phyloP scores from a whole-genome alignment of 1,284 basidiomycete species.

The Tilletia indica region DNA sequence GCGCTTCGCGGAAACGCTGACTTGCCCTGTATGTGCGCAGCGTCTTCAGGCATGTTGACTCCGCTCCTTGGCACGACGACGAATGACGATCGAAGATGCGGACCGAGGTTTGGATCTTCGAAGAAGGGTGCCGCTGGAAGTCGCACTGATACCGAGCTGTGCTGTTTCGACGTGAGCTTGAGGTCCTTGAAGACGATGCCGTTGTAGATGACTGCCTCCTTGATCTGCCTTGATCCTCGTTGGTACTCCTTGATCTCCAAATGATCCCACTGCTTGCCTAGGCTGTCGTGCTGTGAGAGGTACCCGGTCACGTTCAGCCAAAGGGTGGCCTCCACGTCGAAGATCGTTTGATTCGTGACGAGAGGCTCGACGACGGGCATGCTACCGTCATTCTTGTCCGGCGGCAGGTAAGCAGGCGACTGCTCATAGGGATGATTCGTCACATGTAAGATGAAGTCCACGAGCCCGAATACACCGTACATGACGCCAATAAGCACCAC shows the following conservation, averaged over 20 bases:
- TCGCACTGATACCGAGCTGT: neutral
- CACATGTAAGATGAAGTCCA: no score
- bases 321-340: neutral
- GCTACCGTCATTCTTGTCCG: no score
- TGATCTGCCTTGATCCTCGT: neutral
- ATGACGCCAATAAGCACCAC: no score
- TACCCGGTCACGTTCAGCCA: constrained; percentile 11
- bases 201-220: neutral
- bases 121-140: neutral
- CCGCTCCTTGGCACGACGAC: neutral
- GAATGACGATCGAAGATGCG: constrained; percentile 1
- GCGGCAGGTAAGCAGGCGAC: no score
- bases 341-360: neutral
- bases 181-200: neutral
- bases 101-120: neutral
- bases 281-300: neutral
- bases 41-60: neutral
- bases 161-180: neutral
- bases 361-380: neutral
- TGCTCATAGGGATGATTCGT: no score
- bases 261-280: neutral
- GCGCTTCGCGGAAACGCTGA: no score
- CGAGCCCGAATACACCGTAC: no score
- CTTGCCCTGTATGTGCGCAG: neutral
- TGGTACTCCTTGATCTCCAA: neutral